A percentile compares a stretch with the other conserved stretches of the same genome.
These are phyloP conservation scores for Penicillium cosmopolitanum DNA, from an alignment of 495 filamentous ascomycete genomes.

Conservation along the genomic window DNA sequence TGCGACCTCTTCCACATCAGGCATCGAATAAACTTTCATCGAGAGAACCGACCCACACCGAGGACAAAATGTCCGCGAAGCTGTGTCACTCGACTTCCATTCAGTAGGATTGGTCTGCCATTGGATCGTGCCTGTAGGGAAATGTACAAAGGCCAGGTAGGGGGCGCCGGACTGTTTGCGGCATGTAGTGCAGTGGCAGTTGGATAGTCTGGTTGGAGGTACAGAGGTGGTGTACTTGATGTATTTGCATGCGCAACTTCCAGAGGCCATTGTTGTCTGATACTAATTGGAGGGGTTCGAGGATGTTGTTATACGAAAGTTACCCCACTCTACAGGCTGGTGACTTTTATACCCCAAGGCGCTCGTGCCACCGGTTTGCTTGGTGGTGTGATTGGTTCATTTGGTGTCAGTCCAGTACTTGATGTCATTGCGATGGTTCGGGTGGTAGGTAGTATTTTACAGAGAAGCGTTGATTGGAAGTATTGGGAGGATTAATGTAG, in stretches of 20 bases:
- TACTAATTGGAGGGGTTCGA: neutral
- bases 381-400: constrained; percentile 1
- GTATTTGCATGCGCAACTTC: constrained; percentile 35
- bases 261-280: constrained; percentile 19
- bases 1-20: constrained; percentile 20
- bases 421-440: neutral
- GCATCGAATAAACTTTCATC: constrained; percentile 26
- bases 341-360: neutral
- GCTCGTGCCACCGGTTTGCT: constrained; percentile 2
- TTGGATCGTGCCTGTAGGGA: constrained; percentile 21
- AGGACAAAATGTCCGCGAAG: constrained; percentile 33
- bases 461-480: no score
- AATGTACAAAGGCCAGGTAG: constrained; percentile 31
- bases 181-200: constrained; percentile 37
- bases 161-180: constrained; percentile 36
- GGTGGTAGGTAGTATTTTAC: no score
- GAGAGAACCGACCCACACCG: constrained; percentile 34
- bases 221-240: constrained; percentile 25
- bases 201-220: constrained; percentile 22
- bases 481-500: no score
- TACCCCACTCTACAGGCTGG: neutral
- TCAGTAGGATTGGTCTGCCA: constrained; percentile 27
- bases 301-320: neutral
- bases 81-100: constrained; percentile 24
- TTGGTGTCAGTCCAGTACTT: neutral